Evolutionary conservation across 2,329 filamentous ascomycete genomes (phyloP).

Genomic region (Aspergillus novoparasiticus): DNA sequence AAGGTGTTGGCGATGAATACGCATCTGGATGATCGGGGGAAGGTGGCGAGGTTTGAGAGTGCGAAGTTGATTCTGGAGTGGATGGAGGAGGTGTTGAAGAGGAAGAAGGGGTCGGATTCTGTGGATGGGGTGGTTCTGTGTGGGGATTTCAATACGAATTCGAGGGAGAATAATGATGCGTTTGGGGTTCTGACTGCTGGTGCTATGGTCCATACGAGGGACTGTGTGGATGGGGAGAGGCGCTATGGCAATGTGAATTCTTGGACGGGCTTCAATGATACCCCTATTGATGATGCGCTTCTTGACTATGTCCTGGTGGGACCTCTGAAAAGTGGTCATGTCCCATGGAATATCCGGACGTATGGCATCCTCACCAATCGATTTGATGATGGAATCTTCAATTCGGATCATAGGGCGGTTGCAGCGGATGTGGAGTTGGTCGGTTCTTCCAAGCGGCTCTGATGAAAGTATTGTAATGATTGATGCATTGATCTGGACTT

Average conservation of each 20-base stretch:
- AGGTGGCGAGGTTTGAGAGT: constrained; percentile 1
- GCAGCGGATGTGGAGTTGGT: background rate
- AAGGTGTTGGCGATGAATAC: background rate
- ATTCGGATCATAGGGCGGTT: constrained; percentile 1
- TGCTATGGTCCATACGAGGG: background rate
- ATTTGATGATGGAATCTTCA: constrained; percentile 3
- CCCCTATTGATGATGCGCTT: background rate
- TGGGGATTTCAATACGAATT: constrained; percentile 2
- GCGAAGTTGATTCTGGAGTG: constrained; percentile 4
- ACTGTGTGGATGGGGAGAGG: constrained; percentile 1
- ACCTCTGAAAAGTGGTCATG: background rate
- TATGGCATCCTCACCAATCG: constrained; percentile 1
- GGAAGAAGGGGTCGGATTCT: background rate
- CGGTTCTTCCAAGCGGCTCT: background rate
- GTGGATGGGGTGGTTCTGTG: background rate
- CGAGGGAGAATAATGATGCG: background rate
- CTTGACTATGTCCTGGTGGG: background rate
- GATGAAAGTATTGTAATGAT: background rate
- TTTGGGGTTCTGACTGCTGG: background rate
- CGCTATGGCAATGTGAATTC: constrained; percentile 1
- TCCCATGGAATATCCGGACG: background rate
- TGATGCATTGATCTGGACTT: background rate
- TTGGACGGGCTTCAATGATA: constrained; percentile 3
- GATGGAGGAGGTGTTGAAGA: background rate
- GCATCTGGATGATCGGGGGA: constrained; percentile 1